Evolutionary conservation across 495 filamentous ascomycete species (phyloP), one percentile per base, ranked within the genome.

Genomic region (Trichoderma erinaceum): DNA sequence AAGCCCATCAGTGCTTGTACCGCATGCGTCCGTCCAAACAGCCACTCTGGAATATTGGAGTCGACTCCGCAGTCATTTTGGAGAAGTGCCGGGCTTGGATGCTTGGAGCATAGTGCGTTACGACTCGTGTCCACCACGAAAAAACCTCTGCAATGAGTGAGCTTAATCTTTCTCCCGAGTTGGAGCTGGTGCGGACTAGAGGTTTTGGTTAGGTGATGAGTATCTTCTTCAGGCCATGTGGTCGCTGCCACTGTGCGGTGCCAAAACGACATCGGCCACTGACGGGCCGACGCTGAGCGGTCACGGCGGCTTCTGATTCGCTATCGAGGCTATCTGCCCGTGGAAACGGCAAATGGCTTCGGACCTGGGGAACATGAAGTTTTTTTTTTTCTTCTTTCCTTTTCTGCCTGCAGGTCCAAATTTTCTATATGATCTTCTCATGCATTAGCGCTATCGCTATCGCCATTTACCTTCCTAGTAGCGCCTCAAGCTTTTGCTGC

Each of bases 141-240:
- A 46, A 46, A 46, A 46, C 18, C 43, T 16, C 4, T n/a, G 50
- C n/a, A n/a, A 21, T 27, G 50, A 16, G 21, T 2, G 50, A 61
- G 56, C 56, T 61, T 61, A 61, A 61, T 61, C 56, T 61, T 61
- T 61, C 56, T 61, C 25, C 56, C 56, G 56, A 61, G 25, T 61
- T 61, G 18, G 50, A 21, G 18, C 25, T 56, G 44, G 12, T 46
- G 44, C 50, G 4, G 16, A 12, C 48, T 52, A 61, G 25, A 61
- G 25, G 56, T 61, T 61, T 61, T 61, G 56, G 56, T 61, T 61
- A 61, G 56, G 25, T 32, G 25, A 61, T 61, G 56, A 29, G 8
- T 21, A 52, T 52, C 48, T 5, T 21, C 29, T 29, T 29, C 29
- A 29, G 29, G 29, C 29, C 18, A 52, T n/a, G 16, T 52, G 16